Percentiles rank a stretch among this genome's conserved stretches.
Conservation (phyloP, 768 basidiomycete species). For the Hebeloma cylindrosporum region DNA sequence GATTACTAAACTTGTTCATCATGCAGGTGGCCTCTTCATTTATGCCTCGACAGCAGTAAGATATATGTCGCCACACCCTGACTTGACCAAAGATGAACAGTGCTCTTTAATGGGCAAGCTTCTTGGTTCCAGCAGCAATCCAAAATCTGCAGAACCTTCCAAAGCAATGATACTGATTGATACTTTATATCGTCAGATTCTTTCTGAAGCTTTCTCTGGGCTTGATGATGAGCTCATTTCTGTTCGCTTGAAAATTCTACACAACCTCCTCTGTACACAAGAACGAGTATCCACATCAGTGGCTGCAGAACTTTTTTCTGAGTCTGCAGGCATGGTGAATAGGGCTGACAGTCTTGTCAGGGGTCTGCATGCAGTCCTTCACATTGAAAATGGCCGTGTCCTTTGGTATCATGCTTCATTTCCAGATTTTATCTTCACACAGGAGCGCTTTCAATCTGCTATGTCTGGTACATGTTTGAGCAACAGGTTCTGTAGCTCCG, state of each 20-base stretch:
- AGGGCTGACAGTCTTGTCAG: background rate
- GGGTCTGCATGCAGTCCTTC: conserved; percentile 8
- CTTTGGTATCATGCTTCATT: conserved; percentile 12
- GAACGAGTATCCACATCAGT: conserved; percentile 2
- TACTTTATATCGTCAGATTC: conserved; percentile 17
- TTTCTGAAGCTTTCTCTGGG: conserved; percentile 12
- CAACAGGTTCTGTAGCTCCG: conserved; percentile 16
- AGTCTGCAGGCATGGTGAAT: background rate
- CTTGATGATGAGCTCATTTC: conserved; percentile 5
- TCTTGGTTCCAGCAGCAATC: conserved; percentile 11
- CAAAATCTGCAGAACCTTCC: conserved; percentile 7
- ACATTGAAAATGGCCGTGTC: conserved; percentile 2
- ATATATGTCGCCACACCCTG: conserved; percentile 9
- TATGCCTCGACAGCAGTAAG: conserved; percentile 27
- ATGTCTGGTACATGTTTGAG: too few relatives aligned
- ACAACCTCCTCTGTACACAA: conserved; percentile 8
- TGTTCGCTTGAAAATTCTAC: conserved; percentile 12
- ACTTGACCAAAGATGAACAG: background rate
- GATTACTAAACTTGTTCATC: conserved; percentile 13
- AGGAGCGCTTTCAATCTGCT: conserved; percentile 2
- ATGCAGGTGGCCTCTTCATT: conserved; percentile 27
- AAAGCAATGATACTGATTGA: background rate
- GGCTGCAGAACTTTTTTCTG: background rate
- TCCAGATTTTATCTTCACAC: conserved; percentile 9
- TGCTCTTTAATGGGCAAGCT: background rate